Evolutionary conservation across 306 rosid species (phyloP).

Genomic region (Pueraria montana): DNA sequence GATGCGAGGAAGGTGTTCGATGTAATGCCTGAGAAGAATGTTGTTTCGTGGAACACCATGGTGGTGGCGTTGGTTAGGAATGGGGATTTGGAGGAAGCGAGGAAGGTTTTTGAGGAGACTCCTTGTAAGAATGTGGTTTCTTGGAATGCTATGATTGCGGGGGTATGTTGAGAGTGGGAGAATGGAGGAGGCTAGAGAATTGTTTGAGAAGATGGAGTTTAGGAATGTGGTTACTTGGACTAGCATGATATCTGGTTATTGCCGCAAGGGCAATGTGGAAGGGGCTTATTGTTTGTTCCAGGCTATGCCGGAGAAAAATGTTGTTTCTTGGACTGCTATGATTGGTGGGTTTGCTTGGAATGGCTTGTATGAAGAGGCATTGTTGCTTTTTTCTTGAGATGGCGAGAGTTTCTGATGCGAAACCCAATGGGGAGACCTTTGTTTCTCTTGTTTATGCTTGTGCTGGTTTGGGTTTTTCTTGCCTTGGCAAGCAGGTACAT

Average conservation of each 20-base stretch:
- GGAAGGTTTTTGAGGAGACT: slow-evolving; percentile 56
- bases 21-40: slow-evolving; percentile 78
- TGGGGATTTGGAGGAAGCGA: slow-evolving; percentile 71
- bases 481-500: slow-evolving; percentile 78
- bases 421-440: slow-evolving; percentile 73
- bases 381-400: slow-evolving; percentile 64
- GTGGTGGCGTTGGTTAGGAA: slow-evolving; percentile 64
- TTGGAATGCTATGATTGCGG: slow-evolving; percentile 74
- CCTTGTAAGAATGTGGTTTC: slow-evolving; percentile 64
- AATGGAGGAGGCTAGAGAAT: slow-evolving; percentile 69
- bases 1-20: slow-evolving; percentile 70
- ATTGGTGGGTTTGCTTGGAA: slow-evolving; percentile 82
- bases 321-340: slow-evolving; percentile 91
- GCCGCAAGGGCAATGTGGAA: slow-evolving; percentile 67
- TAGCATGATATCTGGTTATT: slow-evolving; percentile 77
- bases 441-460: slow-evolving; percentile 83
- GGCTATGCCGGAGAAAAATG: slow-evolving; percentile 72
- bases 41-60: slow-evolving; percentile 78
- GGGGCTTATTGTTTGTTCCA: slow-evolving; percentile 63
- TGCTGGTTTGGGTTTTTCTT: slow-evolving; percentile 61
- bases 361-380: slow-evolving; percentile 63
- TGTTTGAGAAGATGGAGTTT: slow-evolving; percentile 69
- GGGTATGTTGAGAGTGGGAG: slow-evolving; percentile 65
- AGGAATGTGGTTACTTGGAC: slow-evolving; percentile 83
- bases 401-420: slow-evolving; percentile 41